Evolutionary conservation across 495 filamentous ascomycete species (phyloP).

Genomic region (Rhypophila decipiens): DNA sequence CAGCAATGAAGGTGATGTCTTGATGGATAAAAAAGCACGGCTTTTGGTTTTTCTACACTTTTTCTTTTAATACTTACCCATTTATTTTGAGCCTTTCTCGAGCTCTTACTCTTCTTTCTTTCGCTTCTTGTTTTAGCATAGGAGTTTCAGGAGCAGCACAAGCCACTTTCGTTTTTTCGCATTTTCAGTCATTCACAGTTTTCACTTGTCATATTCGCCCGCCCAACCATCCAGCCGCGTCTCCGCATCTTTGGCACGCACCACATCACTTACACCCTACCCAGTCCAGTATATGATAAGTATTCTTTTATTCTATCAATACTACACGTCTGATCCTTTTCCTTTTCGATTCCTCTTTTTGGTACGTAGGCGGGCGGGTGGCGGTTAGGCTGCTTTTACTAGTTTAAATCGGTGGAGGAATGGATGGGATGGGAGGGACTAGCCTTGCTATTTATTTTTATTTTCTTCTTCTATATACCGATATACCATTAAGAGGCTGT

Average conservation of each 20-base stretch:
- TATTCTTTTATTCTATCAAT: too few relatives aligned
- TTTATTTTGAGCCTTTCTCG: background rate
- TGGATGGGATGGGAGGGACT: background rate
- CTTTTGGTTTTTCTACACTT: background rate
- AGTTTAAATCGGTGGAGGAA: background rate
- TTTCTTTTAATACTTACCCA: background rate
- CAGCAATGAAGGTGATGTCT: background rate
- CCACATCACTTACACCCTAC: too few relatives aligned
- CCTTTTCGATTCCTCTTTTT: background rate
- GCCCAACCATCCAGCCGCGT: too few relatives aligned
- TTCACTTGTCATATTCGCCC: background rate
- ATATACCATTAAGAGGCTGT: too few relatives aligned
- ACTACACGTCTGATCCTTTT: too few relatives aligned
- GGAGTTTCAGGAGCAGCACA: conserved; percentile 12
- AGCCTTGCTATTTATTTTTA: background rate
- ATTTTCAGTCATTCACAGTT: conserved; percentile 2
- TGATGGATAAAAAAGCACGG: background rate
- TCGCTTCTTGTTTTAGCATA: conserved; percentile 10
- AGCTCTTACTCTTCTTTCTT: background rate
- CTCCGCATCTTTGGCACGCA: too few relatives aligned
- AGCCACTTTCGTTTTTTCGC: background rate
- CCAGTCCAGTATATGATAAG: too few relatives aligned
- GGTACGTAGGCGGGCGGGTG: background rate
- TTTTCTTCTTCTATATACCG: too few relatives aligned
- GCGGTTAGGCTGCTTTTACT: background rate